Base-by-base conservation (phyloP, 2,329 filamentous ascomycete species). In the Aspergillus candidus region DNA sequence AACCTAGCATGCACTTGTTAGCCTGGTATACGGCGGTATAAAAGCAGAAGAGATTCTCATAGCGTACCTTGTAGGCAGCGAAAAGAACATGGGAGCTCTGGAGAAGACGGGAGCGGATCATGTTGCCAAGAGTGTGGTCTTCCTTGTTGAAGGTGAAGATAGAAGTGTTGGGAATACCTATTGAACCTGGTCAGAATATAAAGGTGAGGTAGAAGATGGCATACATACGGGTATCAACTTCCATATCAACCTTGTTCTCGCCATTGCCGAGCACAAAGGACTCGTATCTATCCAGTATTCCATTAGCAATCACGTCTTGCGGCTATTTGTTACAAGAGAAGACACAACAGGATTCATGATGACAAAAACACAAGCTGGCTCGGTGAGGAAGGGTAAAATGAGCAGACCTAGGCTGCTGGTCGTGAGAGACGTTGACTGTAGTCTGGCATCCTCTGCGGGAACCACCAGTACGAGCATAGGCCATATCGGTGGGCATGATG, bases 91-190 rank as follows among this genome's bases (percentile, higher is more conserved):
- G 84, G 13, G 82, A 79, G 59, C 88, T 85, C 65, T 86, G 83
- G 71, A 93, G 83, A 45, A 98, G 84, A 59, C 91, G 87, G 60
- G 88, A 83, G 38, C 85, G 80, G 44, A 98, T 78, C 44, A 98
- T 77, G 67, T 98, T 96, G 57, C 84, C 93, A 18, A 98, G 79
- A 1, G 91, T 96, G 71, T 96, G 91, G 59, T 98, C 93, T 68
- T 98, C 93, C 69, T 96, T 97, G 70, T 88, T 88, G 70, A 98
- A 83, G 47, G 88, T 82, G 72, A 98, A 98, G 69, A 96, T 86
- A 8, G 88, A 86, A n/a, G 87, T 89, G 65, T 95, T 94, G 15
- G 91, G 88, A 64, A 94, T 89, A 61, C 88, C 89, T 93, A 47
- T 27, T 27, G 7, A 27, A 27, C 6, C 22, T 38, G 47, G 32